Conservation (phyloP, 305 asterid species). For the Solanum hybrid region DNA sequence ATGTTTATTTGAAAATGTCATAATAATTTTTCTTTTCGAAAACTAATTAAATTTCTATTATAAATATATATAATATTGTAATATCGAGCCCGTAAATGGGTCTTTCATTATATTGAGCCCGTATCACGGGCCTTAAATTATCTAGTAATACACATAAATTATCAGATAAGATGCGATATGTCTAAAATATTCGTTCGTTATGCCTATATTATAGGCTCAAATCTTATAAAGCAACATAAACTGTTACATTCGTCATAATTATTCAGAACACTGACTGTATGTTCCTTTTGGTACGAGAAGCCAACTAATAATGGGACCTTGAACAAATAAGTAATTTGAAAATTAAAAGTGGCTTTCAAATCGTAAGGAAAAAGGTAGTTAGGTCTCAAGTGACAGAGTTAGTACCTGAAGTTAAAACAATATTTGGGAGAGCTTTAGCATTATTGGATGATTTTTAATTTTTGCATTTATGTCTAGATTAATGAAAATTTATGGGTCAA, state of each 20-base stretch:
- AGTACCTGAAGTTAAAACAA: neutral
- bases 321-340: neutral
- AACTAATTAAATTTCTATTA: no score
- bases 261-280: neutral
- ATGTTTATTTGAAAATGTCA: no score
- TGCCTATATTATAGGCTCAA: neutral
- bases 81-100: no score
- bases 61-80: no score
- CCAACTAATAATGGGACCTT: neutral
- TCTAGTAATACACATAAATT: no score
- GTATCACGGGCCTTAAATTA: no score
- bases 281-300: neutral
- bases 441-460: neutral
- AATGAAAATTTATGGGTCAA: neutral
- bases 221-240: neutral
- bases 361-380: neutral
- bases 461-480: neutral
- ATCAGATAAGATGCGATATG: no score
- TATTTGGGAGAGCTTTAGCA: neutral
- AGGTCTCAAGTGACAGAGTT: neutral
- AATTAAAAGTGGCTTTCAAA: neutral
- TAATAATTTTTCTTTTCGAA: no score
- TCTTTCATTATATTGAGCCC: no score
- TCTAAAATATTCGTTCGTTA: no score
- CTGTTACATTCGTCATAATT: neutral